These are phyloP conservation scores for Lyophyllum shimeji DNA, from an alignment of 768 basidiomycete species.

Conservation along the genomic window DNA sequence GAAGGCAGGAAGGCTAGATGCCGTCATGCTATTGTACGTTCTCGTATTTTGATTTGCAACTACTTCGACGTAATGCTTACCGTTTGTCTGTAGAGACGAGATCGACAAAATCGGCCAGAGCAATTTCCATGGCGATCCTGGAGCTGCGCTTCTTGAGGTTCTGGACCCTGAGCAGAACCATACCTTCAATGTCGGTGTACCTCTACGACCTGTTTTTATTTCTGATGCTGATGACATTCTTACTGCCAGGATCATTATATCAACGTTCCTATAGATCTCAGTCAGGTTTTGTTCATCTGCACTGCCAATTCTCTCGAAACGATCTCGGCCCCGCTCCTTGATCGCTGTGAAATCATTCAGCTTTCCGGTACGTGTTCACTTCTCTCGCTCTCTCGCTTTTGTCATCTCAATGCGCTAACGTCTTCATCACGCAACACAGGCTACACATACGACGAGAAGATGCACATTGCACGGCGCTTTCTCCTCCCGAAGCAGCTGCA, in stretches of 20 bases:
- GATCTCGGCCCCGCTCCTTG: constrained; percentile 83
- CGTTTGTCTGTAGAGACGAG: constrained; percentile 62
- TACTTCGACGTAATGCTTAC: background rate
- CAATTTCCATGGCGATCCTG: constrained; percentile 91
- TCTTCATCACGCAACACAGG: constrained; percentile 36
- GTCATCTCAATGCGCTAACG: background rate
- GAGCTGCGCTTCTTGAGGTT: constrained; percentile 87
- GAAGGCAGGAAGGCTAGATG: constrained; percentile 78
- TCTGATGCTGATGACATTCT: constrained; percentile 3
- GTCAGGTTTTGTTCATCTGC: constrained; percentile 88
- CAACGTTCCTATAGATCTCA: constrained; percentile 85
- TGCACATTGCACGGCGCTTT: constrained; percentile 84
- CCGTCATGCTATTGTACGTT: constrained; percentile 70
- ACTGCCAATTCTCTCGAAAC: constrained; percentile 90
- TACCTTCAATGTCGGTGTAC: constrained; percentile 61
- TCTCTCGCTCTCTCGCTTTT: background rate
- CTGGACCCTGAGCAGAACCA: constrained; percentile 94
- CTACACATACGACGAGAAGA: constrained; percentile 89
- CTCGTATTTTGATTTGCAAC: constrained; percentile 20
- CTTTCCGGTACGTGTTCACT: constrained; percentile 53
- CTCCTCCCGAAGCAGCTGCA: constrained; percentile 85
- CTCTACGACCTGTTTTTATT: background rate
- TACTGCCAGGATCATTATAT: constrained; percentile 80
- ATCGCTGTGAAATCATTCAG: constrained; percentile 87
- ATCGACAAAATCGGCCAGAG: constrained; percentile 88